These are phyloP conservation scores for Fragilariopsis cylindrus DNA, from an alignment of 108 stramenopile genomes.

Conservation along the genomic window DNA sequence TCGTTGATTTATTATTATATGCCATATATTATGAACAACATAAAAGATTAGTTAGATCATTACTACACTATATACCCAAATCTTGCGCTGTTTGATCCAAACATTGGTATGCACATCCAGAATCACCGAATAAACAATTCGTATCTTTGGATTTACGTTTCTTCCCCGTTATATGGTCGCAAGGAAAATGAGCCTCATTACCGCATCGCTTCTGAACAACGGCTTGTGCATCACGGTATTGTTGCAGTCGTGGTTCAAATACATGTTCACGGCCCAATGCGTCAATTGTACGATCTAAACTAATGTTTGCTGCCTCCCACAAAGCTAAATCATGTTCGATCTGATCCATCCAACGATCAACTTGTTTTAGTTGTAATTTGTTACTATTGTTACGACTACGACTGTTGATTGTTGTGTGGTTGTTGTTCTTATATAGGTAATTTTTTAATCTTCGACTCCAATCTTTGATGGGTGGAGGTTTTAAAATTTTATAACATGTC, in stretches of 20 bases:
- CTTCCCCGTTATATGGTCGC: background rate
- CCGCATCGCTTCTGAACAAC: background rate
- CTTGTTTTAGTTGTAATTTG: background rate
- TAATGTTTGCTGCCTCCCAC: constrained; percentile 39
- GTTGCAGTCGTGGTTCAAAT: constrained; percentile 18
- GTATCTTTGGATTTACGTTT: background rate
- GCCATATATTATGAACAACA: too few species aligned
- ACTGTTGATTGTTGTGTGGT: too few species aligned
- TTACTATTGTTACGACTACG: too few species aligned
- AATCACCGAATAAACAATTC: background rate
- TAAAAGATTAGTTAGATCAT: too few species aligned
- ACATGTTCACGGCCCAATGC: constrained; percentile 33
- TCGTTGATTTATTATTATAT: too few species aligned
- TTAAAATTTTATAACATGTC: constrained; percentile 21
- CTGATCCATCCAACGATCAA: constrained; percentile 32
- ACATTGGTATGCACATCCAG: constrained; percentile 3
- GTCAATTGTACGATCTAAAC: constrained; percentile 57
- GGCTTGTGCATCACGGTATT: constrained; percentile 20
- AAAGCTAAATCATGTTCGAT: constrained; percentile 28
- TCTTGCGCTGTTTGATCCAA: background rate
- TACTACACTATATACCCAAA: too few species aligned
- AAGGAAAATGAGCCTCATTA: background rate
- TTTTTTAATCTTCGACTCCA: too few species aligned
- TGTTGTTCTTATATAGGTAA: too few species aligned
- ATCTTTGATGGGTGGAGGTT: too few species aligned